A percentile compares a stretch with the other conserved stretches of the same genome.
Conservation (phyloP, 768 basidiomycete genomes). For the Lyophyllum semitale region DNA sequence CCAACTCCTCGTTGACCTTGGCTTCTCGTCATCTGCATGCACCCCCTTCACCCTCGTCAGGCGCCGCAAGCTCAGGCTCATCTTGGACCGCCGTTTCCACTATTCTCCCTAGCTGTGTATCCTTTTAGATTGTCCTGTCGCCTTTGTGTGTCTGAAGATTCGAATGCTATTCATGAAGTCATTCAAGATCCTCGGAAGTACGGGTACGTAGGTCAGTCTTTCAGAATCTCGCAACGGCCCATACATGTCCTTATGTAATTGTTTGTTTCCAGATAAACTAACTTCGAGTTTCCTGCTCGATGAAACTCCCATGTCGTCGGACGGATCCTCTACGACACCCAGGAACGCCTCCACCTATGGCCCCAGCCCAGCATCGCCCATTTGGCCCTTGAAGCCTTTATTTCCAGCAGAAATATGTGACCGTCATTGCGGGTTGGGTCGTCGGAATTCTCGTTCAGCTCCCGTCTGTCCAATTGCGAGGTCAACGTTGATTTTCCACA, state of each 20-base stretch:
- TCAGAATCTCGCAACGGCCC: background rate
- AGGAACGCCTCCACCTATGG: conserved; percentile 31
- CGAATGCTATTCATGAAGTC: conserved; percentile 75
- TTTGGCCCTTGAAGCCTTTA: conserved; percentile 41
- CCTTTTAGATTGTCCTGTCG: conserved; percentile 80
- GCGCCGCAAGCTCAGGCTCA: conserved; percentile 23
- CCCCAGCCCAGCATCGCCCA: conserved; percentile 41
- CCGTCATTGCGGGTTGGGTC: conserved; percentile 42
- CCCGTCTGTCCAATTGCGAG: conserved; percentile 21
- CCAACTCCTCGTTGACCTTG: conserved; percentile 71
- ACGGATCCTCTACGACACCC: conserved; percentile 9
- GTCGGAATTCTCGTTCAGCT: conserved; percentile 36
- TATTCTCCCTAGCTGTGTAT: conserved; percentile 80
- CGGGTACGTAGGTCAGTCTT: conserved; percentile 73
- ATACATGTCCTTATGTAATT: background rate
- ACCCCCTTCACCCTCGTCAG: conserved; percentile 24
- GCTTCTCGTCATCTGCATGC: conserved; percentile 63
- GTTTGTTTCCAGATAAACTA: conserved; percentile 76
- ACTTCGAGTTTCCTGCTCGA: conserved; percentile 89
- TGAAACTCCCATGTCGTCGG: conserved; percentile 49
- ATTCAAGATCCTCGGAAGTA: conserved; percentile 88
- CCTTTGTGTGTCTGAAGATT: conserved; percentile 79
- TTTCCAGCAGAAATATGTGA: conserved; percentile 35
- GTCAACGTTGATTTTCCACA: too few species aligned
- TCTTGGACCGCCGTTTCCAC: conserved; percentile 30